Evolutionary conservation across 495 filamentous ascomycete genomes (phyloP), one percentile per base, ranked within the genome.

Genomic region (Hypoxylon crocopeplum): DNA sequence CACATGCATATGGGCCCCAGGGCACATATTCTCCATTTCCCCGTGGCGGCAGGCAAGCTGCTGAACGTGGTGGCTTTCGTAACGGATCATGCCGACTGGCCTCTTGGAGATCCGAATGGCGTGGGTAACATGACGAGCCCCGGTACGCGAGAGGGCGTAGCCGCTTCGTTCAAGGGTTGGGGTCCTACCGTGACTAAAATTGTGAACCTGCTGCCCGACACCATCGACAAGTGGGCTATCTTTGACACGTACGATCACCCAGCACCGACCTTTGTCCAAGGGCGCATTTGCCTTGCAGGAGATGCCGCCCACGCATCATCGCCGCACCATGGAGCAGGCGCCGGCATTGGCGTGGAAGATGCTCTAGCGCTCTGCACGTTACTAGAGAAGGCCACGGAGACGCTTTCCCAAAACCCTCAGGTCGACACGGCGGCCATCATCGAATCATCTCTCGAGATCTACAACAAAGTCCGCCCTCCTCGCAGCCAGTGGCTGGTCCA

Each of bases 31-130:
- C 48, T 83, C 0, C 68, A 69, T 17, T 84, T 78, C 58, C 79
- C 83, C 10, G 48, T 59, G 1, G 38, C 56, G 7, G 17, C 20
- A 3, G 19, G 29, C 24, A 70, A 60, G 5, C 54, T 78, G 0
- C 40, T 84, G 33, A 83, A 84, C 59, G 68, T 82, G 3, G 79
- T 80, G 0, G 79, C 72, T 0, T 83, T 84, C 53, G 63, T 74
- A 2, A 64, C 66, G 1, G 72, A 78, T 24, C 58, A 59, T 0
- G 24, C 54, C 0, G 70, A 74, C 11, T 81, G 79, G 79, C 49
- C 60, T 4, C 46, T 38, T 7, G 41, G 41, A 8, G 38, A 52
- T 27, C 48, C 51, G 10, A 45, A 42, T 3, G 27, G 44, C 5
- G 27, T 33, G 13, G 33, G 19, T 1, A 69, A 44, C 24, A 61